Evolutionary conservation across 108 stramenopile genomes (phyloP).

Genomic region (Conticribra guillardii): DNA sequence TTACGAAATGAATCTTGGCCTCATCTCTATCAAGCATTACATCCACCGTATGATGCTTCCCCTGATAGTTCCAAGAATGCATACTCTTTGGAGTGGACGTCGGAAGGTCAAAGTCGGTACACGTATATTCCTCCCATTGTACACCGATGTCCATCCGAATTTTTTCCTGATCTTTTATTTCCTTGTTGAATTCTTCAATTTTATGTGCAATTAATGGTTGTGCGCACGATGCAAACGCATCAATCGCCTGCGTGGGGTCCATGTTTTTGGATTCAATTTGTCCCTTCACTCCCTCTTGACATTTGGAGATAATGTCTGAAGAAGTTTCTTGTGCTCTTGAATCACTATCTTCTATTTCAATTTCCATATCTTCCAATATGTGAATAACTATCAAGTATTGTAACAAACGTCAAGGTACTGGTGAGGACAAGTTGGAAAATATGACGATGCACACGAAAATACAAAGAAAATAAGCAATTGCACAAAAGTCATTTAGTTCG

Average conservation of each 20-base stretch:
- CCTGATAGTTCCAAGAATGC: constrained; percentile 42
- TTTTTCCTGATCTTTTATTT: constrained; percentile 61
- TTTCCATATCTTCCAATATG: constrained; percentile 40
- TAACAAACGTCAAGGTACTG: too few relatives aligned
- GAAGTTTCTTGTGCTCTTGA: too few relatives aligned
- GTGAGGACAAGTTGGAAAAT: background rate
- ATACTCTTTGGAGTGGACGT: constrained; percentile 51
- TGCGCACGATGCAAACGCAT: constrained; percentile 28
- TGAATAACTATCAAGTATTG: constrained; percentile 26
- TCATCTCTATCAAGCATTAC: constrained; percentile 63
- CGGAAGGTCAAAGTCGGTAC: constrained; percentile 57
- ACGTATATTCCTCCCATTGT: constrained; percentile 80
- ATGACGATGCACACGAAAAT: too few relatives aligned
- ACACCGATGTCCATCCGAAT: constrained; percentile 52
- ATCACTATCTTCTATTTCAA: constrained; percentile 38
- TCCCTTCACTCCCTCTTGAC: constrained; percentile 24
- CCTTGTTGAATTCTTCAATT: constrained; percentile 50
- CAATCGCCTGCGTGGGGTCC: constrained; percentile 21
- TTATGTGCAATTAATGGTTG: constrained; percentile 42
- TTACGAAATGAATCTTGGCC: constrained; percentile 74
- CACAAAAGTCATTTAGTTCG: constrained; percentile 1
- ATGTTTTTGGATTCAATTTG: constrained; percentile 9
- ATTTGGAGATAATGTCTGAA: constrained; percentile 19
- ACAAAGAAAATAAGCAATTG: background rate
- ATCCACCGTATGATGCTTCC: constrained; percentile 36